Evolutionary conservation across 371 early-diverging fungal species (phyloP).

Genomic region (Blakeslea trispora): DNA sequence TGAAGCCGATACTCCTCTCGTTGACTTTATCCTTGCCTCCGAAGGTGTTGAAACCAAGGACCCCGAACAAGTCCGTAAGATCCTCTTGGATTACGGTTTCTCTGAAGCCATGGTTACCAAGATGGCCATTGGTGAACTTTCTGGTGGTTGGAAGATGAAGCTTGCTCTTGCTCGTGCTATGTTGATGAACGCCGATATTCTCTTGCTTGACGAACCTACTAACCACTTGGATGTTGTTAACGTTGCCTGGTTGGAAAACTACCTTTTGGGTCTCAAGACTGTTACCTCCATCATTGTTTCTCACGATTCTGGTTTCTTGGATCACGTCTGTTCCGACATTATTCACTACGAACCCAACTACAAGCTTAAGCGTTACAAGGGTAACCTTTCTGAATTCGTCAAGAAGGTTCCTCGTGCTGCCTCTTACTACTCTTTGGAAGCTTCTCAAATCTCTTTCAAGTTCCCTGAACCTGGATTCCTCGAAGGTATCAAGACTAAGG

Average conservation of each 20-base stretch:
- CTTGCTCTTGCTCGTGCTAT: conserved; percentile 84
- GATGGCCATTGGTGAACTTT: conserved; percentile 69
- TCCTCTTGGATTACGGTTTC: conserved; percentile 71
- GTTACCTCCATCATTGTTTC: conserved; percentile 88
- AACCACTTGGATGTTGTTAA: conserved; percentile 88
- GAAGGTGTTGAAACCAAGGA: conserved; percentile 56
- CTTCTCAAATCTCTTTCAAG: conserved; percentile 56
- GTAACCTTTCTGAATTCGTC: conserved; percentile 86
- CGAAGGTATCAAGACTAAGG: conserved; percentile 76
- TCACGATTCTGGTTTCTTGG: conserved; percentile 89
- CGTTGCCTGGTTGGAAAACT: conserved; percentile 83
- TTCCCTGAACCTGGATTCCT: conserved; percentile 76
- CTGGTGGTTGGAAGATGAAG: conserved; percentile 93
- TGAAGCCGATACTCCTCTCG: conserved; percentile 64
- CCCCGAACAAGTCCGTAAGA: conserved; percentile 54
- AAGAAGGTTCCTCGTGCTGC: conserved; percentile 77
- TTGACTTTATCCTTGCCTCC: conserved; percentile 67
- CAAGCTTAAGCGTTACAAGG: conserved; percentile 79
- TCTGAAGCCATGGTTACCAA: conserved; percentile 65
- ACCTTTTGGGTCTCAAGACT: conserved; percentile 67
- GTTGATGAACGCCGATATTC: conserved; percentile 82
- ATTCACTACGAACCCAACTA: conserved; percentile 75
- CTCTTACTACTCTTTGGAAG: conserved; percentile 70
- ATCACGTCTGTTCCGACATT: conserved; percentile 83
- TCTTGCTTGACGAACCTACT: conserved; percentile 91